Evolutionary conservation across 1,139 yeast species (phyloP).

Genomic region (Debaryomycetaceae sp.): DNA sequence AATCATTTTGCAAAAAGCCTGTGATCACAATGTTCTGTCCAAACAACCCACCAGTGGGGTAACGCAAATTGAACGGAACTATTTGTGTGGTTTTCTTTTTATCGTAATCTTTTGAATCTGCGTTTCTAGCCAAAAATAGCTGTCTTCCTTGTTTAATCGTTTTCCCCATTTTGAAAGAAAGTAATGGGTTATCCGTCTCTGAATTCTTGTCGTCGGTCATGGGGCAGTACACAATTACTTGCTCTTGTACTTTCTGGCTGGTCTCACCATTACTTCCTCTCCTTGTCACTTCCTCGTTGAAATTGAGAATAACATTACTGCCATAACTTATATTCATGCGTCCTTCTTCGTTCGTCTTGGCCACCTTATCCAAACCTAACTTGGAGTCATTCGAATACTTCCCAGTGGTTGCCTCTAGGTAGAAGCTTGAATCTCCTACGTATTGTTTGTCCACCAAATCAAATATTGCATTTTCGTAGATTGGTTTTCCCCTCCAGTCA

Average conservation of each 20-base stretch:
- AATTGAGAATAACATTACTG: slow-evolving; percentile 32
- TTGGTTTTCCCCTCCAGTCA: slow-evolving; percentile 37
- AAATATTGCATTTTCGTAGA: slow-evolving; percentile 46
- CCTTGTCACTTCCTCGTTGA: slow-evolving; percentile 23
- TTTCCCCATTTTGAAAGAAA: slow-evolving; percentile 36
- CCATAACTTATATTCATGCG: slow-evolving; percentile 29
- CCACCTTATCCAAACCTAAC: slow-evolving; percentile 15
- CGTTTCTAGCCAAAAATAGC: slow-evolving; percentile 18
- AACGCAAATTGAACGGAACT: slow-evolving; percentile 42
- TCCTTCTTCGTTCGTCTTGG: slow-evolving; percentile 17
- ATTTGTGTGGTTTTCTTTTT: slow-evolving; percentile 12
- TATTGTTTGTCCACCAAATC: slow-evolving; percentile 50
- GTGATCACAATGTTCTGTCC: slow-evolving; percentile 61
- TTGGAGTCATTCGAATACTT: slow-evolving; percentile 8
- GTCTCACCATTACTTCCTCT: slow-evolving; percentile 6
- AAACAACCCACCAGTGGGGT: slow-evolving; percentile 59
- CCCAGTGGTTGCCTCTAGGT: slow-evolving; percentile 19
- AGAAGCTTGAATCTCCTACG: slow-evolving; percentile 32
- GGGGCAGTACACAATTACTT: slow-evolving; percentile 39
- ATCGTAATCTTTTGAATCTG: not conserved
- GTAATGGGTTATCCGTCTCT: slow-evolving; percentile 25
- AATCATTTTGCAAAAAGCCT: slow-evolving; percentile 55
- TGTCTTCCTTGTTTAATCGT: slow-evolving; percentile 31
- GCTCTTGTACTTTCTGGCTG: slow-evolving; percentile 16
- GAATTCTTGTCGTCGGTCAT: slow-evolving; percentile 12